These are phyloP conservation scores for Leptomonas pyrrhocoris DNA, from an alignment of 208 protist genomes.

Conservation along the genomic window DNA sequence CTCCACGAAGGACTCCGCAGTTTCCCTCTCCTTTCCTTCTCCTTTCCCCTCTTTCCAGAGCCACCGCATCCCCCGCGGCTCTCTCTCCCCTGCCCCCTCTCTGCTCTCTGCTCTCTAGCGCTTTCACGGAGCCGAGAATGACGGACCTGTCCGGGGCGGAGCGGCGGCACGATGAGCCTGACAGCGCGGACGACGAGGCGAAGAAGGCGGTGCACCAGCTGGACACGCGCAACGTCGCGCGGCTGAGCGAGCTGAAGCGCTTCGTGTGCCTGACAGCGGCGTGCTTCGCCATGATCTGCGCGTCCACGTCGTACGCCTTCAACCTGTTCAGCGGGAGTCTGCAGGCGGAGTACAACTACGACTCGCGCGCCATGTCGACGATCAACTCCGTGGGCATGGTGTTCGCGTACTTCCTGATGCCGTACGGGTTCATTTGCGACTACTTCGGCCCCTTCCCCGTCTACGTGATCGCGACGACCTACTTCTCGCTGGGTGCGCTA, in stretches of 20 bases:
- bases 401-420: conserved; percentile 45
- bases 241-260: conserved; percentile 35
- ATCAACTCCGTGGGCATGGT: conserved; percentile 59
- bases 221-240: conserved; percentile 17
- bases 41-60: too few relatives aligned
- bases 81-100: too few relatives aligned
- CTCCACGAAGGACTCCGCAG: too few relatives aligned
- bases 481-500: conserved; percentile 41
- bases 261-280: conserved; percentile 42
- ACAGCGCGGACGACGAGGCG: conserved; percentile 16
- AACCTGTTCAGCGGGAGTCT: conserved; percentile 61
- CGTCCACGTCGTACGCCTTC: conserved; percentile 60
- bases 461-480: conserved; percentile 35
- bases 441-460: conserved; percentile 53
- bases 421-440: conserved; percentile 60
- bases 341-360: conserved; percentile 44
- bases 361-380: conserved; percentile 53
- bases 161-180: not conserved
- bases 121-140: too few relatives aligned
- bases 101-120: too few relatives aligned
- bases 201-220: conserved; percentile 19
- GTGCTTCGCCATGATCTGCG: conserved; percentile 28
- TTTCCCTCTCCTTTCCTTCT: too few relatives aligned
- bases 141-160: too few relatives aligned
- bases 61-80: too few relatives aligned